phyloP scores from a whole-genome alignment of 2,329 filamentous ascomycete species.

The Cladosporium halotolerans region DNA sequence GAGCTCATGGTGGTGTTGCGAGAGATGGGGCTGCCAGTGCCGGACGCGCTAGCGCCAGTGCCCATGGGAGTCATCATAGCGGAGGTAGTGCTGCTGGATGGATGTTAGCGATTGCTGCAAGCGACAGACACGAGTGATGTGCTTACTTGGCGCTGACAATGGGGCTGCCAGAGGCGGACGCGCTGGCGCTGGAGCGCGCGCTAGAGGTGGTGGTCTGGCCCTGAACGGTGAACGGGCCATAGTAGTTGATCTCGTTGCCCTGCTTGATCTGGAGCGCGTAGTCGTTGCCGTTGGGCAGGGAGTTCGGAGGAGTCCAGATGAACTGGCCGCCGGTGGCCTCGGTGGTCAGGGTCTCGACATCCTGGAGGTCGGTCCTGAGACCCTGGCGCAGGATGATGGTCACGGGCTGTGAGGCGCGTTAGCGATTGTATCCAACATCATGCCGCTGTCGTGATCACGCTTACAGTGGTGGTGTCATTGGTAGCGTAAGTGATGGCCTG shows the following conservation, averaged over 20 bases:
- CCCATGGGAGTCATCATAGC: slow-evolving; percentile 9
- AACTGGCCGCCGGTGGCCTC: slow-evolving; percentile 21
- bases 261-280: slow-evolving; percentile 57
- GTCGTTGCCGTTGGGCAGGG: slow-evolving; percentile 40
- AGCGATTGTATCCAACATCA: slow-evolving; percentile 1
- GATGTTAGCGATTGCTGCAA: neutral
- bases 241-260: slow-evolving; percentile 50
- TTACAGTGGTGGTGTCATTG: slow-evolving; percentile 18
- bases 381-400: slow-evolving; percentile 54
- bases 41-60: slow-evolving; percentile 12
- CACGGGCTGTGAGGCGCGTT: slow-evolving; percentile 35
- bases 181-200: slow-evolving; percentile 25
- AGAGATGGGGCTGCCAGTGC: slow-evolving; percentile 21
- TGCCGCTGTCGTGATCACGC: neutral
- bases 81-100: slow-evolving; percentile 15
- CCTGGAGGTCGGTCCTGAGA: slow-evolving; percentile 42
- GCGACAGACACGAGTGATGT: neutral
- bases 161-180: slow-evolving; percentile 18
- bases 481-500: slow-evolving; percentile 24
- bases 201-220: slow-evolving; percentile 22
- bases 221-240: slow-evolving; percentile 43
- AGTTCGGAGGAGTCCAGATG: slow-evolving; percentile 45
- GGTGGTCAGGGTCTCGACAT: slow-evolving; percentile 34
- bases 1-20: slow-evolving; percentile 26
- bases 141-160: slow-evolving; percentile 11